These are phyloP conservation scores for Dimargaris cristalligena DNA, from an alignment of 192 early-diverging fungal species.

Conservation along the genomic window DNA sequence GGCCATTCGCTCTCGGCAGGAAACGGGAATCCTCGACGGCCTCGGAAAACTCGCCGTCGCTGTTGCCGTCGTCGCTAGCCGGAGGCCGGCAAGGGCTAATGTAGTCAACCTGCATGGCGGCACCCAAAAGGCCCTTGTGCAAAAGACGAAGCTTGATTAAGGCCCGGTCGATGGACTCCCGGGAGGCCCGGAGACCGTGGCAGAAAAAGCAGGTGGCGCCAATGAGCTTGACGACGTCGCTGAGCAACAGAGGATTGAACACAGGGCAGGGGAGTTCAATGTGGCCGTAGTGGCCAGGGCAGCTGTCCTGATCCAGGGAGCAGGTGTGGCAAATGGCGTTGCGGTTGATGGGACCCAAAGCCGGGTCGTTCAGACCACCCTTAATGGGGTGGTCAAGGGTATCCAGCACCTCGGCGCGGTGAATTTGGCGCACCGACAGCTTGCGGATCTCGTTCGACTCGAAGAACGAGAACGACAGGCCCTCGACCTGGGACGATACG, in stretches of 20 bases:
- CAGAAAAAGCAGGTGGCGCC: conserved; percentile 81
- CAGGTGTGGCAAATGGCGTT: conserved; percentile 72
- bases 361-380: conserved; percentile 86
- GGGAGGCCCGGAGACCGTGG: conserved; percentile 55
- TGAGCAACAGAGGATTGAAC: conserved; percentile 89
- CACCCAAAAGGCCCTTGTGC: conserved; percentile 67
- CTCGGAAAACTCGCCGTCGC: conserved; percentile 21
- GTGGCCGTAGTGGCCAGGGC: conserved; percentile 95
- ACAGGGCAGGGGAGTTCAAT: conserved; percentile 78
- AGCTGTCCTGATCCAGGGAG: conserved; percentile 56
- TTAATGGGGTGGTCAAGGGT: conserved; percentile 71
- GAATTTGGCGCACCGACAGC: conserved; percentile 89
- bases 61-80: not conserved
- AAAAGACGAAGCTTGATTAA: conserved; percentile 68
- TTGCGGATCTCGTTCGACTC: conserved; percentile 68
- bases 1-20: too few relatives aligned
- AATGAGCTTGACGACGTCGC: conserved; percentile 72
- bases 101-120: conserved; percentile 70
- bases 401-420: conserved; percentile 77
- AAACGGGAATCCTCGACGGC: conserved; percentile 20
- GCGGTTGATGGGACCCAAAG: conserved; percentile 82
- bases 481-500: conserved; percentile 57
- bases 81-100: conserved; percentile 10
- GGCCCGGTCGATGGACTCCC: conserved; percentile 38
- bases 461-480: conserved; percentile 87